Conservation (phyloP, 2,329 filamentous ascomycete species). For the Penicillium sp. region DNA sequence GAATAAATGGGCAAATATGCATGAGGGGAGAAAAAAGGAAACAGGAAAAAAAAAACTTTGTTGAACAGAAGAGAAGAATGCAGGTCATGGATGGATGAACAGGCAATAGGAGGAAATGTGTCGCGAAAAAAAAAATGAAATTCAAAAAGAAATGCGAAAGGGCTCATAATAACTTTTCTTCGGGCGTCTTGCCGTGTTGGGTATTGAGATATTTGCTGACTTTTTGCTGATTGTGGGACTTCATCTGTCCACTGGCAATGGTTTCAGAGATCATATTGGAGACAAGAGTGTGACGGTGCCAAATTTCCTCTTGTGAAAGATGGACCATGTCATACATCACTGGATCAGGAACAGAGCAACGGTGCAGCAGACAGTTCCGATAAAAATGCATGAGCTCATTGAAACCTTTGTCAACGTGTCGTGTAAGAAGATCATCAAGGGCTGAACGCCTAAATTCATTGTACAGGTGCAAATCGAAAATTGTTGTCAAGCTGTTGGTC, state of each 20-base stretch:
- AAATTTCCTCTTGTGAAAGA: conserved; percentile 44
- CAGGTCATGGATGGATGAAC: conserved; percentile 20
- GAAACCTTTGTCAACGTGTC: conserved; percentile 57
- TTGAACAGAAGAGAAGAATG: conserved; percentile 18
- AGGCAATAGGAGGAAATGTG: conserved; percentile 6
- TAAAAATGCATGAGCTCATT: conserved; percentile 66
- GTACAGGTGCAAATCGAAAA: conserved; percentile 75
- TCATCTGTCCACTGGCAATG: conserved; percentile 50
- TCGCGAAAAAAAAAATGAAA: conserved; percentile 12
- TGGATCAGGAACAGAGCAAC: conserved; percentile 51
- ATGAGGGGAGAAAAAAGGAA: conserved; percentile 8
- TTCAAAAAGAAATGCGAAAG: conserved; percentile 17
- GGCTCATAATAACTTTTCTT: conserved; percentile 40
- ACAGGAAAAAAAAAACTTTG: conserved; percentile 5
- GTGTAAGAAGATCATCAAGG: conserved; percentile 59
- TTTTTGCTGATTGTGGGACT: conserved; percentile 50
- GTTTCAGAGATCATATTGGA: conserved; percentile 4
- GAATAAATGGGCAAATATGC: conserved; percentile 19
- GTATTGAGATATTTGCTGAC: conserved; percentile 14
- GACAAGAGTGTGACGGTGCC: background rate
- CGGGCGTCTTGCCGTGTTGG: conserved; percentile 8
- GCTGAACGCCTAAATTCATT: conserved; percentile 69
- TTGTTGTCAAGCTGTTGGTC: conserved; percentile 65
- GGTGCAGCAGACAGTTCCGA: conserved; percentile 55
- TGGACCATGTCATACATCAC: conserved; percentile 57